Evolutionary conservation across 352 stramenopile genomes (phyloP), one percentile per base, ranked within the genome.

Genomic region (Globisporangium carolinianum): DNA sequence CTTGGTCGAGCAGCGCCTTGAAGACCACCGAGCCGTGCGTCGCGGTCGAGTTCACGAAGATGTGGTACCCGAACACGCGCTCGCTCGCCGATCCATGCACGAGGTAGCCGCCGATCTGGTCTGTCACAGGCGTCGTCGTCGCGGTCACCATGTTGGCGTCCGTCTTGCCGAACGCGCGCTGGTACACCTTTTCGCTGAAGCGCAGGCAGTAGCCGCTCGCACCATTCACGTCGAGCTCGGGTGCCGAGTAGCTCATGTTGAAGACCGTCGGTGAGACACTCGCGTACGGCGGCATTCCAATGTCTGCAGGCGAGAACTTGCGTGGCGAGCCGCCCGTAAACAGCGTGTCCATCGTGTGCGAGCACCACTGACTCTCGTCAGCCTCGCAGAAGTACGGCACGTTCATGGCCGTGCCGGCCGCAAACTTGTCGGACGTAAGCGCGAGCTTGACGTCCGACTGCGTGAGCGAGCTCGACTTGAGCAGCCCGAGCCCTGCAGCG

Each of bases 381-480:
- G 48, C 42, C 24, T 79, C 63, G 36, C 76, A 86, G 35, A 67
- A 80, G 48, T 76, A 79, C n/a, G 76, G 76, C 0, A 84, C 70
- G 36, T 51, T 71, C 58, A 70, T 73, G 47, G 60, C 51, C 14
- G 45, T 60, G 4, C 69, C 66, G 5, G 41, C 58, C 9, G 61
- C 42, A 55, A 86, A 82, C 0, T 61, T 57, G 9, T 72, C 61
- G 0, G 45, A 14, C n/a, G 47, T 71, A 4, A 86, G 60, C n/a
- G 63, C 53, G 24, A 87, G 24, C 38, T 83, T 87, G 6, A 68
- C 46, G 42, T 86, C 75, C 7, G 68, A 68, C 38, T 71, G 72
- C 35, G 71, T 69, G 17, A 87, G 56, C 15, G 78, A 72, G 17
- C 72, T 73, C 12, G 75, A 74, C 65, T 95, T 88, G 9, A 92